Conservation (phyloP, 2,329 filamentous ascomycete species). For the Xylaria sp. region DNA sequence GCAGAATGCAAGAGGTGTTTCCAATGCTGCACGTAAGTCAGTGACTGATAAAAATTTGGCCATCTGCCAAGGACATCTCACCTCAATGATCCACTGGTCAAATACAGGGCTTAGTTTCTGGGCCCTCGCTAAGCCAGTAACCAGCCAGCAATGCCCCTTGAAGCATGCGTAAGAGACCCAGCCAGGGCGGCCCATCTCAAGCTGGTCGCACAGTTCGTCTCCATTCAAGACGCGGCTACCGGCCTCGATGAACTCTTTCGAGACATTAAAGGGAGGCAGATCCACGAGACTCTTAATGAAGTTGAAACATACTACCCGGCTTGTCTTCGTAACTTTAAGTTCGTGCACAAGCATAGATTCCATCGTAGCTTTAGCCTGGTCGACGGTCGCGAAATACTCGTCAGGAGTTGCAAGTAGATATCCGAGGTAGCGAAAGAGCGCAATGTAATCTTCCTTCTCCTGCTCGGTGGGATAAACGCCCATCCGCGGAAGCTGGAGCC, state of each 20-base stretch:
- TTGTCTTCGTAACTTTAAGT: constrained; percentile 50
- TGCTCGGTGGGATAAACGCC: constrained; percentile 68
- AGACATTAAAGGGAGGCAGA: constrained; percentile 52
- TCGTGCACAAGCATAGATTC: constrained; percentile 52
- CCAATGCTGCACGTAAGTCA: constrained; percentile 24
- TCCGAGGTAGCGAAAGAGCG: constrained; percentile 59
- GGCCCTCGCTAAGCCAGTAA: constrained; percentile 43
- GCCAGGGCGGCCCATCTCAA: constrained; percentile 51
- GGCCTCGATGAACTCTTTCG: constrained; percentile 51
- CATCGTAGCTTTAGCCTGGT: constrained; percentile 50
- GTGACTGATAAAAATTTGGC: background rate
- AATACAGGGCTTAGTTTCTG: constrained; percentile 46
- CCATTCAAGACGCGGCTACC: constrained; percentile 55
- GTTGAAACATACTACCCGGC: constrained; percentile 52
- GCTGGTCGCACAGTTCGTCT: constrained; percentile 51
- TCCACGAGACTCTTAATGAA: constrained; percentile 54
- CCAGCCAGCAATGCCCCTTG: constrained; percentile 50
- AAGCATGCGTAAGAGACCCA: constrained; percentile 48
- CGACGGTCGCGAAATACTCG: constrained; percentile 43
- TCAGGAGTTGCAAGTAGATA: constrained; percentile 49
- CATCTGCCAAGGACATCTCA: constrained; percentile 28
- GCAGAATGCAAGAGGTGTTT: constrained; percentile 44
- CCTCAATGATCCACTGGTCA: constrained; percentile 43
- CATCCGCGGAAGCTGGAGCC: constrained; percentile 70
- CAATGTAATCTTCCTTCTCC: constrained; percentile 72